Base-by-base conservation (phyloP, 2,329 filamentous ascomycete genomes). In the Exophiala phaeomuriformis region DNA sequence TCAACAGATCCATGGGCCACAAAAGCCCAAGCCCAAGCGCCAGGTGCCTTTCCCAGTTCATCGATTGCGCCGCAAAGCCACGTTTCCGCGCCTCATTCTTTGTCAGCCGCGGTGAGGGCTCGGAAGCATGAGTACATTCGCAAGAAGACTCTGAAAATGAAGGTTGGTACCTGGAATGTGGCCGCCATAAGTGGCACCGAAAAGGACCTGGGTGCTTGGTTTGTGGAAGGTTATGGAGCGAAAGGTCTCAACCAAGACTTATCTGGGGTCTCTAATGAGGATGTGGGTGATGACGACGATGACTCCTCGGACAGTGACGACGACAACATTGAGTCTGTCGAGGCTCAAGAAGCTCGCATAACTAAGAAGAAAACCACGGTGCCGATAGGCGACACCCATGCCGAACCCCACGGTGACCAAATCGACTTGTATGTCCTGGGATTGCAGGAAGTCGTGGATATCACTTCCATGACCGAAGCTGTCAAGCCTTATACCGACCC, bases 111-210 rank as follows among this genome's bases (percentile, higher is more conserved):
- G 1, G 69, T 97, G 37, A 80, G 85, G 65, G 83, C 86, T 37
- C 81, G 93, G 50, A 81, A 84, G 64, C 73, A 80, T 46, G 90
- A 97, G 68, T 98, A 90, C 68, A 85, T 86, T 29, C 81, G 83
- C 36, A 80, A 83, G 41, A 84, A 84, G 67, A 79, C 79, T 47
- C 81, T 95, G 62, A 84, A 84, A 60, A 80, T 98, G 69, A 96
- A 96, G 71, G 79, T 98, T 48, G 93, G 91, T 40, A 86, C 88
- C 0, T 98, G 93, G 93, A 98, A 98, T 70, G 88, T 95, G 10
- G 93, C 90, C 3, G 84, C 85, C 1, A 84, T 86, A 60, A 82
- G 87, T 8, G 89, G 87, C 28, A 90, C 89, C 0, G 90, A 95
- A 68, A 87, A 88, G 61, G 93, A 97, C 66, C 73, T 98, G 3